Conservation (phyloP, 495 filamentous ascomycete genomes). For the Cercophora sp. region DNA sequence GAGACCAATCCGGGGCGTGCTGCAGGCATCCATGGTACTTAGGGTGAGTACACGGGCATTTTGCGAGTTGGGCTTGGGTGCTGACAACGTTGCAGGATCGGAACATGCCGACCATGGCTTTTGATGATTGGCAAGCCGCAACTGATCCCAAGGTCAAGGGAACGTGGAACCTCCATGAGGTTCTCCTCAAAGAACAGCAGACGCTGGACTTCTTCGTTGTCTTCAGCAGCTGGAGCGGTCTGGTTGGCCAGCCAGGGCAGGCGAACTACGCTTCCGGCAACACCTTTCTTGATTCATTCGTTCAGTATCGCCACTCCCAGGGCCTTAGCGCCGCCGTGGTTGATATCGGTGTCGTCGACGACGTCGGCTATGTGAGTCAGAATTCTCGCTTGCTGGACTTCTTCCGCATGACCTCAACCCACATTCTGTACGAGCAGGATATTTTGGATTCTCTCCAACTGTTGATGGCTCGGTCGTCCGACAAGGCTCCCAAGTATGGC, state of each 20-base stretch:
- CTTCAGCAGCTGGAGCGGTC: slow-evolving; percentile 33
- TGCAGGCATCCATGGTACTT: too few relatives aligned
- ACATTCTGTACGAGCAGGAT: slow-evolving; percentile 26
- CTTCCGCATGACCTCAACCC: slow-evolving; percentile 3
- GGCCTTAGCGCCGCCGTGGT: slow-evolving; percentile 16
- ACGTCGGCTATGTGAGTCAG: slow-evolving; percentile 24
- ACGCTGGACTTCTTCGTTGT: slow-evolving; percentile 57
- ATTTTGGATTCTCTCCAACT: too few relatives aligned
- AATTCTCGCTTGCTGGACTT: slow-evolving; percentile 5
- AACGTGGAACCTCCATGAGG: slow-evolving; percentile 33
- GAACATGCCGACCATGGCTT: slow-evolving; percentile 30
- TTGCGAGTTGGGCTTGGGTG: too few relatives aligned
- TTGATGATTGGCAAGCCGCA: slow-evolving; percentile 29
- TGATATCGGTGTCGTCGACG: slow-evolving; percentile 24
- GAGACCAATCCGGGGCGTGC: too few relatives aligned
- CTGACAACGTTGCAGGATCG: slow-evolving; percentile 41
- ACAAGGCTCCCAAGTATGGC: too few relatives aligned
- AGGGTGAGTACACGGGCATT: too few relatives aligned
- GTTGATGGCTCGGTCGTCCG: too few relatives aligned
- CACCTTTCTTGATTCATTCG: slow-evolving; percentile 51
- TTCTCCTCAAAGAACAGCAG: slow-evolving; percentile 23
- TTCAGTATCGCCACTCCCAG: slow-evolving; percentile 20
- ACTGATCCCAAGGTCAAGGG: slow-evolving; percentile 40
- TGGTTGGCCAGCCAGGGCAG: slow-evolving; percentile 53
- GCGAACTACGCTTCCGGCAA: slow-evolving; percentile 57